Evolutionary conservation across 441 rosid species (phyloP).

Genomic region (Eutrema salsugineum): DNA sequence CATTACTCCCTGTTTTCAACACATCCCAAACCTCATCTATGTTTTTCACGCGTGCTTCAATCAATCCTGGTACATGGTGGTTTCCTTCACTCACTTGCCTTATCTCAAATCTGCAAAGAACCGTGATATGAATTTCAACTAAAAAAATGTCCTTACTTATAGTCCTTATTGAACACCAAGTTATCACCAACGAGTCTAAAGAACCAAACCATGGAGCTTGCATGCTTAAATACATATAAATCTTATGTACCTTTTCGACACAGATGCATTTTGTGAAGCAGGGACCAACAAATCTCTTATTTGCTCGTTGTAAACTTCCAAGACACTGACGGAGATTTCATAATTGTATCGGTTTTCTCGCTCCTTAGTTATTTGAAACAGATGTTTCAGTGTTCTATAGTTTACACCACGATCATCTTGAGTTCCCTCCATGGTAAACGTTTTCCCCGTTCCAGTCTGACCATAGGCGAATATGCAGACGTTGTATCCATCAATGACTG

Average conservation of each 20-base stretch:
- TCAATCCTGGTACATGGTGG: slow-evolving; percentile 87
- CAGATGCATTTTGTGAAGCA: slow-evolving; percentile 54
- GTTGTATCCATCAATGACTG: slow-evolving; percentile 94
- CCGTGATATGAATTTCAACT: background rate
- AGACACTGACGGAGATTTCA: slow-evolving; percentile 82
- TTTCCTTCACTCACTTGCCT: slow-evolving; percentile 76
- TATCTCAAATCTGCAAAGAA: slow-evolving; percentile 66
- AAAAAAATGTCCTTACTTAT: background rate
- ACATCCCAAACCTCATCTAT: slow-evolving; percentile 92
- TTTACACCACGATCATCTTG: slow-evolving; percentile 89
- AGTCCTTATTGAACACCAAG: background rate
- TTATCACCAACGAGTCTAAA: background rate
- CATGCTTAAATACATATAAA: background rate
- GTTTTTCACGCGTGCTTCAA: slow-evolving; percentile 74
- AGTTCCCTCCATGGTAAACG: slow-evolving; percentile 95
- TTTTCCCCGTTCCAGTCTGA: slow-evolving; percentile 97
- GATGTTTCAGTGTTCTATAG: slow-evolving; percentile 73
- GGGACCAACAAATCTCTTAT: slow-evolving; percentile 75
- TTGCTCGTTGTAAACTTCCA: slow-evolving; percentile 97
- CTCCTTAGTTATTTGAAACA: slow-evolving; percentile 62
- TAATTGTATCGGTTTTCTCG: slow-evolving; percentile 57
- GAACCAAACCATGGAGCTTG: background rate
- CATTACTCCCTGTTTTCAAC: slow-evolving; percentile 76
- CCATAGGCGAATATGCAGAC: slow-evolving; percentile 96
- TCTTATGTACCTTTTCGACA: slow-evolving; percentile 58